Conservation (phyloP, 2,329 filamentous ascomycete genomes). For the Aspergillus arachidicola region DNA sequence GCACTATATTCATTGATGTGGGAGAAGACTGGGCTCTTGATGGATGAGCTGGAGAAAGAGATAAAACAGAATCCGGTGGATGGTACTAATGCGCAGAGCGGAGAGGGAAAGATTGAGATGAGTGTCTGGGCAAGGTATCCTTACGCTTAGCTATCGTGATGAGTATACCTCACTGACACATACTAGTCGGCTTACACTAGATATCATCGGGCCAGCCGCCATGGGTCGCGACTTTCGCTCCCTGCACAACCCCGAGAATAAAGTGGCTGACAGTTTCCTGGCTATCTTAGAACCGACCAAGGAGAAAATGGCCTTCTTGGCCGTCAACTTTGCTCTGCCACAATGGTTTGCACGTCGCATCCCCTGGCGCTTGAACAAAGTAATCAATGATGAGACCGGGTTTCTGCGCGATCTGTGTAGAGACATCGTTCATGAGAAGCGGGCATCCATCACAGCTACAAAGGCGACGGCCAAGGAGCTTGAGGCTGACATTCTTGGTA, state of each 20-base stretch:
- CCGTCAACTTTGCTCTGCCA: constrained; percentile 52
- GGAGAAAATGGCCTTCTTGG: constrained; percentile 47
- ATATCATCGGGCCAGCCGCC: constrained; percentile 61
- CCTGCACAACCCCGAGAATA: constrained; percentile 53
- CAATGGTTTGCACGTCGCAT: constrained; percentile 53
- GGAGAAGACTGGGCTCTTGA: constrained; percentile 37
- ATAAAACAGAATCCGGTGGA: constrained; percentile 31
- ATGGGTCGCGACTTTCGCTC: constrained; percentile 61
- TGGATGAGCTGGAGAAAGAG: constrained; percentile 39
- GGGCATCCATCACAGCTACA: constrained; percentile 24
- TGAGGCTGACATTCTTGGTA: constrained; percentile 41
- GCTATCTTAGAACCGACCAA: constrained; percentile 52
- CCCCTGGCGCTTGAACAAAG: constrained; percentile 41
- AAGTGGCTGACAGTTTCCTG: constrained; percentile 56
- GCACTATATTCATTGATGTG: constrained; percentile 40
- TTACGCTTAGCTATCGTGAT: not conserved
- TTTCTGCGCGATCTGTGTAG: constrained; percentile 37
- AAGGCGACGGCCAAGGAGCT: constrained; percentile 43
- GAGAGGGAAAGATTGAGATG: constrained; percentile 38
- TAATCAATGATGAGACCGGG: constrained; percentile 33
- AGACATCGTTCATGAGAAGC: constrained; percentile 40
- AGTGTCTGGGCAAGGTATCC: constrained; percentile 36
- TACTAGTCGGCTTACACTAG: constrained; percentile 54
- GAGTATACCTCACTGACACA: not conserved
- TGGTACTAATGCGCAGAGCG: constrained; percentile 21